These are phyloP conservation scores for Thymus quinquecostatus DNA, from an alignment of 257 asterid genomes.

Conservation along the genomic window DNA sequence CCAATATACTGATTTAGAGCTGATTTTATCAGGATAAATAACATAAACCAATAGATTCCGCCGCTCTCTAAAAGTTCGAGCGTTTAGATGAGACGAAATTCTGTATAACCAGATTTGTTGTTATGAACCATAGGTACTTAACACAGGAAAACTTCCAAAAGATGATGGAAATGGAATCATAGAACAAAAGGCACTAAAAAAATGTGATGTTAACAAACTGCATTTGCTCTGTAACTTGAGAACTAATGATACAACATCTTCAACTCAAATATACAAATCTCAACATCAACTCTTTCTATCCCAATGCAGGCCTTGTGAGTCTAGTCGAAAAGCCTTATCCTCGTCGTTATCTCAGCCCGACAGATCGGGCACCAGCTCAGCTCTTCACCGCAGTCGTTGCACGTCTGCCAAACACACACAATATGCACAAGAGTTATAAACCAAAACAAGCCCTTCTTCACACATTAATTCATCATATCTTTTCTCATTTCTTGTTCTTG, in stretches of 20 bases:
- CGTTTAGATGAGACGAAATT: too few relatives aligned
- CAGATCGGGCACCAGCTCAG: slow-evolving; percentile 55
- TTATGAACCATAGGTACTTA: neutral
- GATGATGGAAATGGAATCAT: neutral
- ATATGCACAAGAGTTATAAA: neutral
- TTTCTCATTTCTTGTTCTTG: neutral
- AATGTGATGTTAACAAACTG: neutral
- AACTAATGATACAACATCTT: neutral
- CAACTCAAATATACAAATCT: neutral
- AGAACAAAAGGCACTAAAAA: neutral
- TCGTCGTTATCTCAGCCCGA: slow-evolving; percentile 38
- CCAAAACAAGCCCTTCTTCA: neutral
- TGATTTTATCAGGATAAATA: too few relatives aligned
- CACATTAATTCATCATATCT: neutral
- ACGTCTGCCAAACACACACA: slow-evolving; percentile 39
- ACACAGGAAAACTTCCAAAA: neutral
- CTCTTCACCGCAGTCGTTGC: slow-evolving; percentile 47
- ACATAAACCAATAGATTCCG: too few relatives aligned
- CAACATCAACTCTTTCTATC: neutral
- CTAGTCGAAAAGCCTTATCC: slow-evolving; percentile 46
- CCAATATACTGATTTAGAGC: neutral
- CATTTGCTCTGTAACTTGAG: neutral
- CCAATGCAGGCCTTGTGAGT: neutral
- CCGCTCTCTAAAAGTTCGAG: too few relatives aligned
- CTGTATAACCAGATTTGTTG: neutral